Percentiles rank a stretch among this genome's conserved stretches.
Evolutionary conservation across 1,139 yeast species (phyloP).

Genomic region (Hyphopichia fennica): DNA sequence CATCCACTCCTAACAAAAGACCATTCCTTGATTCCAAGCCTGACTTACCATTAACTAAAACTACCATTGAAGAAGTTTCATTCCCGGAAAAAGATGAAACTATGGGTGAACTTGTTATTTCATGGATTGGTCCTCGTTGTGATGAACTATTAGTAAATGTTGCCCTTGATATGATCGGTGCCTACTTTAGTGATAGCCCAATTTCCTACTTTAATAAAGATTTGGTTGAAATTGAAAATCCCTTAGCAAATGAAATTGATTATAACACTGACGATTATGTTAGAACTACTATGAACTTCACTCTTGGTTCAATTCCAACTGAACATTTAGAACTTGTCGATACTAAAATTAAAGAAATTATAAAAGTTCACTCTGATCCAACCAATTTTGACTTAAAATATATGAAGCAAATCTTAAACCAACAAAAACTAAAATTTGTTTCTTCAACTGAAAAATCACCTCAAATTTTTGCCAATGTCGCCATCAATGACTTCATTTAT

Average conservation of each 20-base stretch:
- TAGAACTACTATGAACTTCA: constrained; percentile 57
- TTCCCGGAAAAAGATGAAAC: constrained; percentile 92
- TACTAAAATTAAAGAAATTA: constrained; percentile 46
- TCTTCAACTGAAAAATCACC: constrained; percentile 69
- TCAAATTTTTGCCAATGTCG: constrained; percentile 59
- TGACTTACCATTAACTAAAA: constrained; percentile 40
- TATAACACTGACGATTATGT: constrained; percentile 71
- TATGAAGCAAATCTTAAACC: constrained; percentile 66
- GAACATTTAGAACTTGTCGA: constrained; percentile 57
- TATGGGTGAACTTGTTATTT: constrained; percentile 69
- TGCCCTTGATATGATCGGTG: constrained; percentile 73
- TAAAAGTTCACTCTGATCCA: constrained; percentile 50
- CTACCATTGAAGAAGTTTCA: constrained; percentile 52
- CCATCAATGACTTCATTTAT: constrained; percentile 78
- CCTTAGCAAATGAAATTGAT: constrained; percentile 73
- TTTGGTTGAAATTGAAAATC: constrained; percentile 80
- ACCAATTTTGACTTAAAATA: constrained; percentile 60
- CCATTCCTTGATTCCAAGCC: constrained; percentile 82
- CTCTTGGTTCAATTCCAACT: constrained; percentile 75
- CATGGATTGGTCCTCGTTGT: constrained; percentile 83
- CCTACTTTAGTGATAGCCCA: constrained; percentile 75
- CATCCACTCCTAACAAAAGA: constrained; percentile 42
- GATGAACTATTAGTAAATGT: constrained; percentile 52
- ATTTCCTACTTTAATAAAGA: constrained; percentile 65
- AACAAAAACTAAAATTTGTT: constrained; percentile 62